Base-by-base conservation (phyloP, 495 filamentous ascomycete species). In the Annulohypoxylon moriforme region DNA sequence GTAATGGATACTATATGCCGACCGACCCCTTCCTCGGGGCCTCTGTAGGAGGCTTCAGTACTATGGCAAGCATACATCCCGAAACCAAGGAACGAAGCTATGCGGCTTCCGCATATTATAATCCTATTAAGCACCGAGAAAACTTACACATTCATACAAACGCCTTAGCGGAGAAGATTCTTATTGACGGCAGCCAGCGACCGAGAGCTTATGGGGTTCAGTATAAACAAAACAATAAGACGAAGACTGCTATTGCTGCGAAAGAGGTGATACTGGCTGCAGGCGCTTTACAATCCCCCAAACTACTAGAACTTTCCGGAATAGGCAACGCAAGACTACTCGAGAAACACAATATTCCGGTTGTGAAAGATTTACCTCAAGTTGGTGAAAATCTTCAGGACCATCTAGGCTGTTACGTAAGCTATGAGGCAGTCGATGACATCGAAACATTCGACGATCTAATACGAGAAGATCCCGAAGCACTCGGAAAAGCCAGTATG, bases 351-450 rank as follows among this genome's bases (percentile, higher is more conserved):
- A 76, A 78, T 0, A 85, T 90, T 31, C 68, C 71, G 4, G 74
- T 86, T 0, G 64, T 83, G 1, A 72, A 84, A 3, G 81, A 89
- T 59, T 72, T 87, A 0, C 84, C 86, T 0, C 83, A 82, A 20
- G 87, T 89, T 9, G 86, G 86, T 0, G 81, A 84, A 60, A 88
- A 88, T 67, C 81, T 88, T 55, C 87, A 89, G 58, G 87, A 89
- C 50, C 86, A 89, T 53, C 73, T 76, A 24, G 72, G 79, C 7
- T 76, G 77, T 50, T 70, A 67, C 38, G 72, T 74, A 2, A 57
- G 50, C 10, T 72, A 52, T 10, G 53, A 68, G 14, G 62, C 68
- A 4, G 47, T 55, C 0, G 68, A 75, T 1, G 47, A 46, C 24
- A 16, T 69, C 11, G 72, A 76, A 7, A 75, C 72, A 0, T 36